phyloP scores from a whole-genome alignment of 2,329 filamentous ascomycete species.

The Stagonosporopsis cucurbitacearum region DNA sequence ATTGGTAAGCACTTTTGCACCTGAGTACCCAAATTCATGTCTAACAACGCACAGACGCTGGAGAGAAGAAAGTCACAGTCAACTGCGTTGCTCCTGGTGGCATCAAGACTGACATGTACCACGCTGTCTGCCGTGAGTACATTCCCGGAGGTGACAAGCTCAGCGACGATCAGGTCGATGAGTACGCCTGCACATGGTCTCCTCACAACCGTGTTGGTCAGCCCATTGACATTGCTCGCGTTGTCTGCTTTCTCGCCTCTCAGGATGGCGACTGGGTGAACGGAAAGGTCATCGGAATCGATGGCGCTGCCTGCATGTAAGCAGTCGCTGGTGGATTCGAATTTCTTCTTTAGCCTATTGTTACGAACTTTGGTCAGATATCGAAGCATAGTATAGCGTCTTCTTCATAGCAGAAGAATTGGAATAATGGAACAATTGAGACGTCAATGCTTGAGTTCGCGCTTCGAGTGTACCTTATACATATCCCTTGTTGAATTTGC shows the following conservation, averaged over 20 bases:
- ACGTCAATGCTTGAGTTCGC: neutral
- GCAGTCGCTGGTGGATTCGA: neutral
- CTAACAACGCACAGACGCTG: constrained; percentile 50
- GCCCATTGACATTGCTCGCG: constrained; percentile 71
- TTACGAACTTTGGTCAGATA: constrained; percentile 17
- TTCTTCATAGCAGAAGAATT: constrained; percentile 19
- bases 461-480: neutral
- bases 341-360: constrained; percentile 19
- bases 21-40: neutral
- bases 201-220: constrained; percentile 70
- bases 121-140: constrained; percentile 69
- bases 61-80: constrained; percentile 62
- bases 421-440: constrained; percentile 12
- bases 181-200: constrained; percentile 69
- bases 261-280: constrained; percentile 65
- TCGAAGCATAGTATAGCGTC: constrained; percentile 28
- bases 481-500: neutral
- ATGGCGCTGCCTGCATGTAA: constrained; percentile 54
- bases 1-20: constrained; percentile 46
- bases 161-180: constrained; percentile 64
- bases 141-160: constrained; percentile 64
- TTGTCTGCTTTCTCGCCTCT: constrained; percentile 66
- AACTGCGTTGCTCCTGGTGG: constrained; percentile 67
- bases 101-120: constrained; percentile 66
- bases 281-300: constrained; percentile 61